Percentiles rank a stretch among this genome's conserved stretches.
Conservation (phyloP, 441 rosid genomes). For the Euphorbia corollata region DNA sequence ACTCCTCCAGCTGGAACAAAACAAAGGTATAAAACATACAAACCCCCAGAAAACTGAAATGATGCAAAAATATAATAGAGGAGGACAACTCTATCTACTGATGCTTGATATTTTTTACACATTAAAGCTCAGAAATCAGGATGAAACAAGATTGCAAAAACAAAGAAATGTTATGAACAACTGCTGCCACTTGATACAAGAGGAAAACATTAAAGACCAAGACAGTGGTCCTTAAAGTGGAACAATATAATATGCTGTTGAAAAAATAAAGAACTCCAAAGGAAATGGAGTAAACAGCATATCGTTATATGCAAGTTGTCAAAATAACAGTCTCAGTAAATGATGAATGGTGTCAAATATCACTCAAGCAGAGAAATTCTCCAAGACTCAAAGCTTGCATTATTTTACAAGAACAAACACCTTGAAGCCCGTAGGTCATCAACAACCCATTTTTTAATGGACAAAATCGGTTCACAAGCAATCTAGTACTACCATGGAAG, state of each 20-base stretch:
- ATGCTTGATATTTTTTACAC: not conserved
- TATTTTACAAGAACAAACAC: not conserved
- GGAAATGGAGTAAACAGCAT: not conserved
- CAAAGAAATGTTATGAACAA: not conserved
- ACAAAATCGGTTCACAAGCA: not conserved
- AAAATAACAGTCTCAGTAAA: not conserved
- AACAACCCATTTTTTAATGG: not conserved
- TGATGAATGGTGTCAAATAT: not conserved
- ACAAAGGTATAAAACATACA: constrained; percentile 9
- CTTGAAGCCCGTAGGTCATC: not conserved
- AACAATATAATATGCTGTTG: not conserved
- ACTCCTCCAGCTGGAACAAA: constrained; percentile 75
- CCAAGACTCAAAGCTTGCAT: not conserved
- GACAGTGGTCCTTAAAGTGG: not conserved
- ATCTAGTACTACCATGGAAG: constrained; percentile 1
- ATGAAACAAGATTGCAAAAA: not conserved
- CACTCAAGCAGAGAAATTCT: not conserved
- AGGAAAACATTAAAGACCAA: not conserved
- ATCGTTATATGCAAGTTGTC: not conserved
- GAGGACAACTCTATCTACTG: not conserved
- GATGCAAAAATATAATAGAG: not conserved
- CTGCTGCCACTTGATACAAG: not conserved
- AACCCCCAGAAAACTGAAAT: not conserved
- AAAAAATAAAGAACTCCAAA: not conserved
- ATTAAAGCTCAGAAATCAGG: not conserved